A percentile compares a stretch with the other conserved stretches of the same genome.
These are phyloP conservation scores for Talaromyces albobiverticillius DNA, from an alignment of 2,329 filamentous ascomycete genomes.

Conservation along the genomic window DNA sequence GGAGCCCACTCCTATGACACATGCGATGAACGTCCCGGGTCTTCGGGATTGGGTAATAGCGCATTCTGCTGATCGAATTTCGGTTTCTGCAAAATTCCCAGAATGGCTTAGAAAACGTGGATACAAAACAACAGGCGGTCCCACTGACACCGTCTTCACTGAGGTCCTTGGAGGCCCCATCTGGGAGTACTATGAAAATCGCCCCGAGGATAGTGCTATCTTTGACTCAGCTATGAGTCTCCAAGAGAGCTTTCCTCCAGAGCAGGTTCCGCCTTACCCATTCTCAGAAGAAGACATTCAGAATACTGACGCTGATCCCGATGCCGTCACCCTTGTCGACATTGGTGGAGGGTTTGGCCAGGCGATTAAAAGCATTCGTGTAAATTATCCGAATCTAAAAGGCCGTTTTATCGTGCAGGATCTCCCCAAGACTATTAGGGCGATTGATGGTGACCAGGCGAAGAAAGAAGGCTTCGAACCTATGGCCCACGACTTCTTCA, in stretches of 20 bases:
- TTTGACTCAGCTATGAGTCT: background rate
- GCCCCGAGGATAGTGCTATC: background rate
- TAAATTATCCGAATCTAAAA: constrained; percentile 48
- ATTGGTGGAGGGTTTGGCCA: constrained; percentile 57
- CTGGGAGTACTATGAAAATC: background rate
- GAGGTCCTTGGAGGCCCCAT: background rate
- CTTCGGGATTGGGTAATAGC: background rate
- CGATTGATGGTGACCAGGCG: background rate
- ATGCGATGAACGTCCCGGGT: background rate
- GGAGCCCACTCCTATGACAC: background rate
- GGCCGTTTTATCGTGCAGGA: constrained; percentile 51
- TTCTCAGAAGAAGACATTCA: background rate
- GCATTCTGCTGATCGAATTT: background rate
- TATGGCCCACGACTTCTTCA: constrained; percentile 20
- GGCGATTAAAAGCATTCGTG: constrained; percentile 52
- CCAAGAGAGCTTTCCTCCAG: background rate
- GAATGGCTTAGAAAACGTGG: background rate
- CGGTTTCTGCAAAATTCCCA: background rate
- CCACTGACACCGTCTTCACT: background rate
- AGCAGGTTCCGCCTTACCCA: background rate
- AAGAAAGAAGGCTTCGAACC: background rate
- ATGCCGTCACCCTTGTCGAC: constrained; percentile 3
- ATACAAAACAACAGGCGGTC: background rate
- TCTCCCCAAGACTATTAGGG: constrained; percentile 33
- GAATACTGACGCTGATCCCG: background rate